Conservation (phyloP, 2,329 filamentous ascomycete genomes). For the Camillea tinctor region DNA sequence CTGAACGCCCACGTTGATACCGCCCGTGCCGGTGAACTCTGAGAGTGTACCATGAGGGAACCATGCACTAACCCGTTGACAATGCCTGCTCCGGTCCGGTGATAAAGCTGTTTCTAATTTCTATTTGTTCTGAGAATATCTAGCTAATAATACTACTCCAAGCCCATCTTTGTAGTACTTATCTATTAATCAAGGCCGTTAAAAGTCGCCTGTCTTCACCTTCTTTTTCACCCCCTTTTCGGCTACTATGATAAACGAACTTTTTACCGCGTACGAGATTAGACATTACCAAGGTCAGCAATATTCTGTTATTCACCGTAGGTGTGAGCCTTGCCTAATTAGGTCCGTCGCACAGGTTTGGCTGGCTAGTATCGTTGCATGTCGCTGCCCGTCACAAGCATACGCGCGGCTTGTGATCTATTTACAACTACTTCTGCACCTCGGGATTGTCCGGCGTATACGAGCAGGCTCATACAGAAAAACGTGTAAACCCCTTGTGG, state of each 20-base stretch:
- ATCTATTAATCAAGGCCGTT: not conserved
- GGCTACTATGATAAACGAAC: not conserved
- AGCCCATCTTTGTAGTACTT: not conserved
- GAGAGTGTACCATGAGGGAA: constrained; percentile 1
- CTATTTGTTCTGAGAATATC: not conserved
- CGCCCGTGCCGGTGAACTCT: not conserved
- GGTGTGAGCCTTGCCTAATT: not conserved
- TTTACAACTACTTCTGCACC: not conserved
- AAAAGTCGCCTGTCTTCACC: not conserved
- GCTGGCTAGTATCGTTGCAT: not conserved
- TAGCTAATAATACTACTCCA: not conserved
- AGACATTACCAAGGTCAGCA: not conserved
- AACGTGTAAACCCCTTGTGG: not conserved
- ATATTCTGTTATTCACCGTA: not conserved
- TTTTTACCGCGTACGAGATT: not conserved
- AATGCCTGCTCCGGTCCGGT: not conserved
- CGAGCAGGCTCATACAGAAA: not conserved
- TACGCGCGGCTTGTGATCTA: not conserved
- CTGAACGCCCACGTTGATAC: not conserved
- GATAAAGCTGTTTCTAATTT: not conserved
- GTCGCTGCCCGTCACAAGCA: not conserved
- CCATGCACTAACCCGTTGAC: constrained; percentile 4
- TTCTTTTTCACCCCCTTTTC: not conserved
- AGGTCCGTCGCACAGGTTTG: not conserved
- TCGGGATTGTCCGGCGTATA: not conserved